Percentiles rank a stretch among this genome's conserved stretches.
phyloP scores from a whole-genome alignment of 2,329 filamentous ascomycete genomes.

The Zelopaecilomyces penicillatus region DNA sequence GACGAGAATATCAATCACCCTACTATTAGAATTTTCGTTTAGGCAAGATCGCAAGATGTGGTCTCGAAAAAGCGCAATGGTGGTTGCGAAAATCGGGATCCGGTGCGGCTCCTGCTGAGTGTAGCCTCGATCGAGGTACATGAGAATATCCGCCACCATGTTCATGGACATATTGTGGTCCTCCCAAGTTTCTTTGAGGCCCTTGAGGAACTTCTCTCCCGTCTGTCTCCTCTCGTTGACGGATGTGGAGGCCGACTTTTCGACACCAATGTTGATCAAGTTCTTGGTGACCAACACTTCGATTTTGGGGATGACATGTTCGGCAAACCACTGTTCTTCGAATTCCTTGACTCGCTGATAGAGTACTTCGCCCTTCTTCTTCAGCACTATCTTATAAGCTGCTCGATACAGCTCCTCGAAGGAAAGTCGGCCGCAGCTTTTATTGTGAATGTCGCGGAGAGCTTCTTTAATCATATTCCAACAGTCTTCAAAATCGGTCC shows the following conservation, averaged over 20 bases:
- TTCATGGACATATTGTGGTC: slow-evolving; percentile 90
- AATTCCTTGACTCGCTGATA: slow-evolving; percentile 75
- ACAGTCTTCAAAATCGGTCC: slow-evolving; percentile 73
- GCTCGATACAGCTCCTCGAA: slow-evolving; percentile 94
- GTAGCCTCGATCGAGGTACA: slow-evolving; percentile 92
- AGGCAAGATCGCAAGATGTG: slow-evolving; percentile 63
- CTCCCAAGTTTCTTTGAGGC: slow-evolving; percentile 71
- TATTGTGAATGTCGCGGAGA: slow-evolving; percentile 80
- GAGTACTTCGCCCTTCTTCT: slow-evolving; percentile 73
- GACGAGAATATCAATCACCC: slow-evolving; percentile 68
- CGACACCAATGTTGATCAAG: slow-evolving; percentile 52
- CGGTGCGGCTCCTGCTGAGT: slow-evolving; percentile 56
- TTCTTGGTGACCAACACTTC: slow-evolving; percentile 61
- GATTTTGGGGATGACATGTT: slow-evolving; percentile 64
- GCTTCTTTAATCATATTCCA: slow-evolving; percentile 73
- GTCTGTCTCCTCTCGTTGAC: slow-evolving; percentile 69
- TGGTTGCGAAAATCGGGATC: slow-evolving; percentile 72
- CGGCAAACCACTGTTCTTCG: slow-evolving; percentile 71
- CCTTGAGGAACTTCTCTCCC: slow-evolving; percentile 74
- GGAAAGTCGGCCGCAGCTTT: slow-evolving; percentile 80
- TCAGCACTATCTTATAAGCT: slow-evolving; percentile 87
- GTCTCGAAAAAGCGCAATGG: slow-evolving; percentile 84
- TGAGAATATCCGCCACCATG: slow-evolving; percentile 92
- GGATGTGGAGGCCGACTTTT: slow-evolving; percentile 50
- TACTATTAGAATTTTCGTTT: slow-evolving; percentile 33